Percentiles rank a stretch among this genome's conserved stretches.
Evolutionary conservation across 2,329 filamentous ascomycete genomes (phyloP).

Genomic region (Calonectria hongkongensis): DNA sequence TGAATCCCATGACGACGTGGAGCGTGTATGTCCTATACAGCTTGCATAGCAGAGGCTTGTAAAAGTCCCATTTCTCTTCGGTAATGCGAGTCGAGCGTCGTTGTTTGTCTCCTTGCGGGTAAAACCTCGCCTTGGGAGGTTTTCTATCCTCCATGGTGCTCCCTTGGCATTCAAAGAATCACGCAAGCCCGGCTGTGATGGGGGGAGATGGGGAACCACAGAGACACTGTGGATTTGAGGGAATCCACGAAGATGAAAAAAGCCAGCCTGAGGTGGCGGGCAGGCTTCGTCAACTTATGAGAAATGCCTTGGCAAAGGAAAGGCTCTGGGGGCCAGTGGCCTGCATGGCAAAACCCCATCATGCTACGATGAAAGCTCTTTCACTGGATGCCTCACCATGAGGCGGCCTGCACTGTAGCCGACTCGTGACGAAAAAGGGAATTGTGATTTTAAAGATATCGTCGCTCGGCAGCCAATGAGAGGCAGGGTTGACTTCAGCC

Average conservation of each 20-base stretch:
- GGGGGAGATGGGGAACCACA: neutral
- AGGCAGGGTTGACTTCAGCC: neutral
- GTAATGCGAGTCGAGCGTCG: slow-evolving; percentile 51
- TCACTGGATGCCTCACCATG: slow-evolving; percentile 24
- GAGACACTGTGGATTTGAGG: neutral
- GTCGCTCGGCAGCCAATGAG: slow-evolving; percentile 30
- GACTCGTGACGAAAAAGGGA: slow-evolving; percentile 22
- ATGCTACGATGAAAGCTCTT: slow-evolving; percentile 1
- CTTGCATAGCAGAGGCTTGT: slow-evolving; percentile 46
- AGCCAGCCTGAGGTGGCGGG: neutral
- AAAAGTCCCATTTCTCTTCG: slow-evolving; percentile 49
- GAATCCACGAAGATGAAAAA: neutral
- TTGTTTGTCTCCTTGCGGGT: slow-evolving; percentile 32
- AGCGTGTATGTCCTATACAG: slow-evolving; percentile 51
- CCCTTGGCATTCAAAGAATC: slow-evolving; percentile 1
- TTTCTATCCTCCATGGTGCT: slow-evolving; percentile 20
- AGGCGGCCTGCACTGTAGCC: slow-evolving; percentile 27
- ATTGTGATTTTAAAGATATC: slow-evolving; percentile 36
- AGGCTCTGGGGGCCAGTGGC: neutral
- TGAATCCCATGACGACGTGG: slow-evolving; percentile 46
- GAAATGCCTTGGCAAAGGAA: neutral
- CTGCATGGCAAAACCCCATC: neutral
- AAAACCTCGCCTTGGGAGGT: slow-evolving; percentile 34
- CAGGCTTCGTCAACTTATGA: slow-evolving; percentile 13
- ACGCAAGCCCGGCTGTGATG: neutral